These are phyloP conservation scores for Pseudonitzschia multiseries DNA, from an alignment of 108 stramenopile genomes.

Conservation along the genomic window DNA sequence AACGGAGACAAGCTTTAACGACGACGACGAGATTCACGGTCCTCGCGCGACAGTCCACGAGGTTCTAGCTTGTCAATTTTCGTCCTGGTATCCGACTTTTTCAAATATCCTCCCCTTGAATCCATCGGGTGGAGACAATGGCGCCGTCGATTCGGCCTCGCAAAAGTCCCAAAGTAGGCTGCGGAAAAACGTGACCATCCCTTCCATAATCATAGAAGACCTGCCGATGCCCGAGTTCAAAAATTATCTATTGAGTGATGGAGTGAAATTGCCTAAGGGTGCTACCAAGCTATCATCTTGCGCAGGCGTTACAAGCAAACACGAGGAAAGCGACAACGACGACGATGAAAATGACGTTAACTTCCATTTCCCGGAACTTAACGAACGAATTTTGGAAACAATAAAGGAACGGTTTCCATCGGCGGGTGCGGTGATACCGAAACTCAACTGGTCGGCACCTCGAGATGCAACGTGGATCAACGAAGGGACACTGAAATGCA, in stretches of 20 bases:
- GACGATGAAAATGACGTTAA: conserved; percentile 20
- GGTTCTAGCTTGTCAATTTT: conserved; percentile 41
- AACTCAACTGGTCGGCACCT: conserved; percentile 90
- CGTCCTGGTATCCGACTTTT: conserved; percentile 48
- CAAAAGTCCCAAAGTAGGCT: background rate
- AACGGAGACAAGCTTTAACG: background rate
- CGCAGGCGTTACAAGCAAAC: conserved; percentile 40
- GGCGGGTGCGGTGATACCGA: conserved; percentile 51
- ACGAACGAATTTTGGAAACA: conserved; percentile 34
- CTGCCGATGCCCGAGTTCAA: conserved; percentile 63
- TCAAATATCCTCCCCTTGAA: conserved; percentile 14
- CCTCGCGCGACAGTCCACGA: conserved; percentile 20
- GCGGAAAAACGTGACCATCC: conserved; percentile 67
- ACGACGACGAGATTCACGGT: conserved; percentile 5
- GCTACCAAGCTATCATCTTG: conserved; percentile 62
- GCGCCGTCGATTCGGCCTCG: background rate
- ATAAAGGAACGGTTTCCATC: conserved; percentile 32
- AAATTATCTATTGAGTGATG: conserved; percentile 78
- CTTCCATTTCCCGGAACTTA: conserved; percentile 57
- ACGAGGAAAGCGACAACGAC: conserved; percentile 33
- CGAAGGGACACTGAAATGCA: conserved; percentile 83
- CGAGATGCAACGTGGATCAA: conserved; percentile 95
- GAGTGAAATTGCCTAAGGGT: conserved; percentile 75
- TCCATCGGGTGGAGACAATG: background rate
- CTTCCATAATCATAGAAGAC: conserved; percentile 52